Conservation (phyloP, 2,329 filamentous ascomycete species). For the Fusarium udum region DNA sequence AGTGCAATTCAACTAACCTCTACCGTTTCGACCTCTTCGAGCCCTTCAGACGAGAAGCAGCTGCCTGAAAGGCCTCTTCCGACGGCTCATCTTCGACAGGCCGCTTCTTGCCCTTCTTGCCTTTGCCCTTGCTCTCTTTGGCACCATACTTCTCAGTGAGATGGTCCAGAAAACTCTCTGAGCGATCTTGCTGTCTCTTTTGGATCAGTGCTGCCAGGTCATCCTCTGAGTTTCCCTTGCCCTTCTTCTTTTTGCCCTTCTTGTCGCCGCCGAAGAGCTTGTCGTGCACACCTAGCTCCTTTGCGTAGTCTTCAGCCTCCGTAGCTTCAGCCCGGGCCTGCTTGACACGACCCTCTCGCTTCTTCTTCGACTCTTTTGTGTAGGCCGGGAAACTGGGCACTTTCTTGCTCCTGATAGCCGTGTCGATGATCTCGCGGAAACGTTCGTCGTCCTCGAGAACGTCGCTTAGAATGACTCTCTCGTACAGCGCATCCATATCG, state of each 20-base stretch:
- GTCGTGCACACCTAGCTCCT: constrained; percentile 78
- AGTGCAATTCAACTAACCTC: not conserved
- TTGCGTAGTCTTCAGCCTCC: constrained; percentile 79
- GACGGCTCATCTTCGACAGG: constrained; percentile 70
- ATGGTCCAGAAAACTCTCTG: constrained; percentile 72
- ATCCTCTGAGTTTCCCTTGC: constrained; percentile 57
- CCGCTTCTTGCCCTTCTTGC: constrained; percentile 63
- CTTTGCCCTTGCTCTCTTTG: constrained; percentile 51
- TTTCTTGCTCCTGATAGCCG: constrained; percentile 76
- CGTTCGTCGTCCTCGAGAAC: constrained; percentile 85
- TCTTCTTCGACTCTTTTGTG: constrained; percentile 75
- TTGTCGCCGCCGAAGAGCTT: constrained; percentile 69
- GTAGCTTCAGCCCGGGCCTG: constrained; percentile 72
- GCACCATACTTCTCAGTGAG: constrained; percentile 80
- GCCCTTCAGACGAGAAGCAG: constrained; percentile 58
- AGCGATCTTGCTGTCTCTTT: constrained; percentile 71
- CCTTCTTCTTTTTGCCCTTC: constrained; percentile 54
- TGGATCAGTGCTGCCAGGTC: constrained; percentile 78
- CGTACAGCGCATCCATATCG: constrained; percentile 80
- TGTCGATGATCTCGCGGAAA: constrained; percentile 82
- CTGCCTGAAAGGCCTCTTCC: constrained; percentile 69
- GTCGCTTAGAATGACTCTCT: constrained; percentile 86
- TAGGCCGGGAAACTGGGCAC: constrained; percentile 76
- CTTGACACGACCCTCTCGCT: constrained; percentile 66
- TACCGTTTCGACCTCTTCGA: constrained; percentile 42